A percentile compares a stretch with the other conserved stretches of the same genome.
phyloP scores from a whole-genome alignment of 441 rosid species.

The Mallotus japonicus region DNA sequence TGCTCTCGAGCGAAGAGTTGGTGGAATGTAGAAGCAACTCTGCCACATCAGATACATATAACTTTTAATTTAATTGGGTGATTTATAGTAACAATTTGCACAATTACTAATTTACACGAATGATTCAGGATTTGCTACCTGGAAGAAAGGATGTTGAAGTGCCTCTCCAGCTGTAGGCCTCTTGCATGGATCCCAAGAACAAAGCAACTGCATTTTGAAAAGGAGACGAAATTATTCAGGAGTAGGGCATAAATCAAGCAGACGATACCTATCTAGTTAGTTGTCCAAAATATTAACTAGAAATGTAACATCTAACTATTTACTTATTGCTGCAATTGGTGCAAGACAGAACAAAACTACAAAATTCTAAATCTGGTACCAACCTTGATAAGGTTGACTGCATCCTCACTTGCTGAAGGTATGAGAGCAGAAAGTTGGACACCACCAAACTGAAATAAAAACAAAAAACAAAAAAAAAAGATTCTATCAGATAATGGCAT shows the following conservation, averaged over 20 bases:
- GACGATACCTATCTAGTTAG: not conserved
- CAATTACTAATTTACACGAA: not conserved
- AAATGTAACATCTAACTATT: not conserved
- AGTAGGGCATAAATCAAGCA: not conserved
- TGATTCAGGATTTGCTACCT: constrained; percentile 39
- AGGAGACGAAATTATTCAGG: not conserved
- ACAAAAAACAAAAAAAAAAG: too few species aligned
- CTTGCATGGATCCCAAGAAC: constrained; percentile 90
- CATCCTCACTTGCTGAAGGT: constrained; percentile 77
- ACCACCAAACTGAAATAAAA: constrained; percentile 55
- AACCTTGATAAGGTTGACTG: constrained; percentile 66
- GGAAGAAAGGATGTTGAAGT: constrained; percentile 91
- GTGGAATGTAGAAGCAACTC: constrained; percentile 89
- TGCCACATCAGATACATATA: constrained; percentile 30
- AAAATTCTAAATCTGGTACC: constrained; percentile 16
- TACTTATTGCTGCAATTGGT: too few species aligned
- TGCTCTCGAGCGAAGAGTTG: constrained; percentile 66
- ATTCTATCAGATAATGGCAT: constrained; percentile 4
- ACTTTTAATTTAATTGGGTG: not conserved
- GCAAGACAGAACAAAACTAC: not conserved
- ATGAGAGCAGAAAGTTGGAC: constrained; percentile 55
- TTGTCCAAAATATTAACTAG: too few species aligned
- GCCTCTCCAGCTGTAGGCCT: constrained; percentile 86
- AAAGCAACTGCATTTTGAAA: constrained; percentile 49
- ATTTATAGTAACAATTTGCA: not conserved